Evolutionary conservation across 495 filamentous ascomycete genomes (phyloP).

Genomic region (Neurospora sp.): DNA sequence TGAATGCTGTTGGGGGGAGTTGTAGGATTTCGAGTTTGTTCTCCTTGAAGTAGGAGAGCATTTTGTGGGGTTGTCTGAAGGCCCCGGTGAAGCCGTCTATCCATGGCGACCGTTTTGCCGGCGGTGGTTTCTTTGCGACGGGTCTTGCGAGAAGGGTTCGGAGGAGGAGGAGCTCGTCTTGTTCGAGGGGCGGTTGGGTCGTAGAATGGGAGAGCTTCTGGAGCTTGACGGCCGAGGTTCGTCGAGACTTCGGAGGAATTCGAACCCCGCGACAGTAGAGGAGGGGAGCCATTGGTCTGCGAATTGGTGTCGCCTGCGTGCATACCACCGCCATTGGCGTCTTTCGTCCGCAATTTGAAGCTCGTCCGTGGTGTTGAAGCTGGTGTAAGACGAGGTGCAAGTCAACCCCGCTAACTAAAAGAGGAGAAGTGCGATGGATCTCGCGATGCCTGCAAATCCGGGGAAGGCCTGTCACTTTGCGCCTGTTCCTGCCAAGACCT

Average conservation of each 20-base stretch:
- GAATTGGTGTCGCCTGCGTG: background rate
- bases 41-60: constrained; percentile 4
- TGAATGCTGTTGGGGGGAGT: constrained; percentile 25
- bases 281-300: background rate
- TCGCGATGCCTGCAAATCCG: background rate
- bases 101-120: background rate
- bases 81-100: background rate
- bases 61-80: background rate
- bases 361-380: too few species aligned
- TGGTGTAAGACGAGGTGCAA: background rate
- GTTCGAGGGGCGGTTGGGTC: background rate
- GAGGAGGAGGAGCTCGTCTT: background rate
- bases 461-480: background rate
- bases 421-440: background rate
- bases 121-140: background rate
- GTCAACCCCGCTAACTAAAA: background rate
- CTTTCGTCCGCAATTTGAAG: too few species aligned
- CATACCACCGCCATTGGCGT: background rate
- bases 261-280: background rate
- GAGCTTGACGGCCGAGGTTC: background rate
- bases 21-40: background rate
- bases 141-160: background rate
- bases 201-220: background rate
- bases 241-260: background rate
- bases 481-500: background rate